Evolutionary conservation across 768 basidiomycete genomes (phyloP).

Genomic region (Russula virescens): DNA sequence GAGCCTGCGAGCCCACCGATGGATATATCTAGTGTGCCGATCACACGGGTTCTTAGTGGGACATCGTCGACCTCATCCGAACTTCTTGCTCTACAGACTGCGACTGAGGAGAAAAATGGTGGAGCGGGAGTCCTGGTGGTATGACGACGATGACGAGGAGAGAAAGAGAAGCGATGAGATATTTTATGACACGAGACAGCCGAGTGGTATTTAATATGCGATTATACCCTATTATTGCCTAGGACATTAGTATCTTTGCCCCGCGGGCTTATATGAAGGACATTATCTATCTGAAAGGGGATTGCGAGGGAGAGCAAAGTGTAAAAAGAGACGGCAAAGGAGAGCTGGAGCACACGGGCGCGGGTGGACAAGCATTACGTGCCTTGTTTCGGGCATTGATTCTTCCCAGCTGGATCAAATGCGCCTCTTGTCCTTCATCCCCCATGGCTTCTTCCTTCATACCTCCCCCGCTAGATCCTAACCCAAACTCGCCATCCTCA

Average conservation of each 20-base stretch:
- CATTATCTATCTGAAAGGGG: too few relatives aligned
- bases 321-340: too few relatives aligned
- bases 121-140: conserved; percentile 2
- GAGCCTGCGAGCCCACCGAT: conserved; percentile 52
- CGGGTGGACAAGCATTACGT: neutral
- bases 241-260: neutral
- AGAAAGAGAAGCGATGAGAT: neutral
- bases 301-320: too few relatives aligned
- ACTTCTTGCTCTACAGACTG: neutral
- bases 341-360: neutral
- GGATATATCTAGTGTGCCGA: conserved; percentile 10
- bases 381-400: conserved; percentile 19
- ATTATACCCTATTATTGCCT: neutral
- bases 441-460: conserved; percentile 25
- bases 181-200: neutral
- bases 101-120: neutral
- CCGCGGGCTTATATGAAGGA: too few relatives aligned
- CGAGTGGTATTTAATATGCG: neutral
- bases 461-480: conserved; percentile 10
- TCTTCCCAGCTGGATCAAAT: conserved; percentile 19
- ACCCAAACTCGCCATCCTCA: conserved; percentile 20
- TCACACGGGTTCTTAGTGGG: conserved; percentile 10
- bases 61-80: conserved; percentile 10
- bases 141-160: neutral
- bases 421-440: conserved; percentile 18